Base-by-base conservation (phyloP, 2,329 filamentous ascomycete genomes). In the Tolypocladium cylindrosporum region DNA sequence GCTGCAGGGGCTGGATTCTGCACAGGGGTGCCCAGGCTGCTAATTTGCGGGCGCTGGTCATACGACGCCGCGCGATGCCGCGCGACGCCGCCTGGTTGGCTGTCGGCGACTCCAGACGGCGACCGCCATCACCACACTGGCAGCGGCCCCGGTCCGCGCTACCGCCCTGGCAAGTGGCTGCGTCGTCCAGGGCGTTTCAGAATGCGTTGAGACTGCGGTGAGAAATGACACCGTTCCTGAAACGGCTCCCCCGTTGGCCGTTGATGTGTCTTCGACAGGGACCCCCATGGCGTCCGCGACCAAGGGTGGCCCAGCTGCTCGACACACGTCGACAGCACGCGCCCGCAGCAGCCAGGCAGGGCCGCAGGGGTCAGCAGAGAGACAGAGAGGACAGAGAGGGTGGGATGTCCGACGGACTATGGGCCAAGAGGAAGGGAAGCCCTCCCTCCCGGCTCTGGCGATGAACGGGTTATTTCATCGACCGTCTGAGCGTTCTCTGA, bases 191-290 rank as follows among this genome's bases (percentile, higher is more conserved):
- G 54, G 60, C 61, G 67, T 68, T 68, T 68, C 67, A 67, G 65
- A 66, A 62, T 60, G 59, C 60, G 62, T 62, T 59, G 62, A 62
- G 61, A 53, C 63, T 60, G 62, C 61, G 64, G 63, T 63, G 62
- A 64, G 62, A 62, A 66, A 64, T 65, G 65, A 64, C 61, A 59
- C 63, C 58, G 66, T 68, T 66, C 65, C 65, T 67, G 66, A 67
- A 67, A 67, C 66, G 63, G 61, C 58, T 55, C 41, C 51, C 27
- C 37, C 42, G 37, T 56, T 54, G 53, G 51, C 55, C 24, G 31
- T 48, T 54, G 55, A 54, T 27, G 34, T 43, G 55, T 37, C 54
- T 43, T 40, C 55, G 57, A 56, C 61, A 59, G 58, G 59, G 62
- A 48, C 55, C 55, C 54, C 45, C 51, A 45, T 58, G 58, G 21